Evolutionary conservation across 1,284 basidiomycete species (phyloP), one percentile per base, ranked within the genome.

Genomic region (Melampsora medusae): DNA sequence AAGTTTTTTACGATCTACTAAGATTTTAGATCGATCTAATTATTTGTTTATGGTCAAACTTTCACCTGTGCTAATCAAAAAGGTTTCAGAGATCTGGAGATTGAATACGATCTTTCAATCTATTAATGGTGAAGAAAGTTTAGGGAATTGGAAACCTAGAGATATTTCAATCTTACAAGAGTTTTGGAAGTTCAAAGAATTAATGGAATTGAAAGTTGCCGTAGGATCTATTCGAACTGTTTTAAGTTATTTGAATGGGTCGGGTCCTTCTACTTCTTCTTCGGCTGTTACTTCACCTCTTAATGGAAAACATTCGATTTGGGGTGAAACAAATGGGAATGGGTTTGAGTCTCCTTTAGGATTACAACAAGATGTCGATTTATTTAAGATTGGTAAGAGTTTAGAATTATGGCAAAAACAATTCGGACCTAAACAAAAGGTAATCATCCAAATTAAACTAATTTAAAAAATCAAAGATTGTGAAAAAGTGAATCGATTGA

Each of bases 91-190:
- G 78, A 86, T 98, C 14, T 98, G 96, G 95, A 86, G 94, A 67
- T 86, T 98, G 69, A 93, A 98, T 84, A 98, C 96, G 0, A 90
- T 91, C 19, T 90, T 92, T 82, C 95, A 93, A 83, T 96, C 95
- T 82, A 93, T 99, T 0, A 87, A 90, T 31, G 94, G 95, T 2
- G 93, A 98, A 82, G 93, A 97, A 81, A 84, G 87, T 2, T 86
- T 98, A 33, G 89, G 87, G 3, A 82, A 85, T 9, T 98, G 96
- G 95, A 90, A 89, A 79, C 90, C 95, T 53, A 87, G 95, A 35
- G 92, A 93, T 6, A 87, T 97, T 12, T 90, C 90, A 1, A 88
- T 94, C 10, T 90, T 99, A 25, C 89, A 93, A 77, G 96, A 97
- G 81, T 92, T 92, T 81, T 86, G 86, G 60, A 86, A 87, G 73